These are phyloP conservation scores for Carnegiea gigantea DNA, from an alignment of 179 eudicot genomes.

Conservation along the genomic window DNA sequence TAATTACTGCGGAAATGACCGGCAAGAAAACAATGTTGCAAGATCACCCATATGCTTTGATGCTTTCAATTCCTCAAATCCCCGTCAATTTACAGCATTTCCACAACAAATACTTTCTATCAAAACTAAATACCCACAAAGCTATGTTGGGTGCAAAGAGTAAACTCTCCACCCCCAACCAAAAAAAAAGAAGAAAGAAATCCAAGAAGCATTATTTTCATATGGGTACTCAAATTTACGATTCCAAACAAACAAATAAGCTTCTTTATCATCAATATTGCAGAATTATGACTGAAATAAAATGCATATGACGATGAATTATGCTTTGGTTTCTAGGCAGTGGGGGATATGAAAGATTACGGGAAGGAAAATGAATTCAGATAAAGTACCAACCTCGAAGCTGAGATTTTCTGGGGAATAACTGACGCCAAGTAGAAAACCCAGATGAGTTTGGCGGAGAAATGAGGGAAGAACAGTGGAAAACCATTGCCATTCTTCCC, in stretches of 20 bases:
- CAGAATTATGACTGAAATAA: background rate
- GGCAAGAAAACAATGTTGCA: background rate
- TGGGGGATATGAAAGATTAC: background rate
- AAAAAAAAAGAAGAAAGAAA: background rate
- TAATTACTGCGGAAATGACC: too few relatives aligned
- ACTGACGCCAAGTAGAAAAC: slow-evolving; percentile 16
- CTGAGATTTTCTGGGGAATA: slow-evolving; percentile 23
- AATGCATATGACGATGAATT: background rate
- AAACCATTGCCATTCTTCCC: slow-evolving; percentile 13
- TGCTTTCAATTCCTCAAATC: background rate
- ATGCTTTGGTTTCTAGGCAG: background rate
- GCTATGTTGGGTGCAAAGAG: background rate
- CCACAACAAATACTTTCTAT: background rate
- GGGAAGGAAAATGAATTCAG: background rate
- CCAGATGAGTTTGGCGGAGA: slow-evolving; percentile 23
- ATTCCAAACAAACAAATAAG: background rate
- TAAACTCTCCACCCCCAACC: background rate
- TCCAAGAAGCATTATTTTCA: slow-evolving; percentile 8
- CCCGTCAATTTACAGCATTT: background rate
- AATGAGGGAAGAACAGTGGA: slow-evolving; percentile 28
- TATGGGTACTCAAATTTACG: background rate
- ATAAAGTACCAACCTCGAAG: slow-evolving; percentile 24
- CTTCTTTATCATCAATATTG: background rate
- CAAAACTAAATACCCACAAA: background rate
- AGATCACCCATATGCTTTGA: background rate